phyloP scores from a whole-genome alignment of 768 basidiomycete species.

The Boletus sp. region DNA sequence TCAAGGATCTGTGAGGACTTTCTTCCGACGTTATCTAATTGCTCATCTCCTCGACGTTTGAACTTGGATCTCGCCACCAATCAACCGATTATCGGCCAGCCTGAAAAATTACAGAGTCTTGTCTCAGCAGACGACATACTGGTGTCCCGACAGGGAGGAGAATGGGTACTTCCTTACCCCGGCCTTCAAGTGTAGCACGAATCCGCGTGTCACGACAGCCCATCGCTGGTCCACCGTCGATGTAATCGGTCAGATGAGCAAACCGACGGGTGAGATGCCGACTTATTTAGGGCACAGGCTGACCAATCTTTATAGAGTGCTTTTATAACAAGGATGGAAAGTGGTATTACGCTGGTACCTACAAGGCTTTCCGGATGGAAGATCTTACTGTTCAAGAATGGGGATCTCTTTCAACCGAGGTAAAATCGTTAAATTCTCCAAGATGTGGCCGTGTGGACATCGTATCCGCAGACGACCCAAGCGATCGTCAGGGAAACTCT shows the following conservation, averaged over 20 bases:
- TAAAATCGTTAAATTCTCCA: slow-evolving; percentile 22
- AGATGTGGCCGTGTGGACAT: slow-evolving; percentile 4
- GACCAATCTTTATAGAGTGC: slow-evolving; percentile 49
- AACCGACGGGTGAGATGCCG: slow-evolving; percentile 54
- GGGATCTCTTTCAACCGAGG: slow-evolving; percentile 64
- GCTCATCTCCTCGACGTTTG: background rate
- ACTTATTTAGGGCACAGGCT: background rate
- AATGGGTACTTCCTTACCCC: slow-evolving; percentile 78
- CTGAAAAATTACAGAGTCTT: slow-evolving; percentile 67
- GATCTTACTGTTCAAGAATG: slow-evolving; percentile 69
- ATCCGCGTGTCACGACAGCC: slow-evolving; percentile 71
- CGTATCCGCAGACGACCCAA: slow-evolving; percentile 52
- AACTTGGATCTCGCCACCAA: background rate
- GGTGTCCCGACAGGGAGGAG: slow-evolving; percentile 82
- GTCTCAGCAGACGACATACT: slow-evolving; percentile 64
- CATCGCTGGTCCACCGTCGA: slow-evolving; percentile 74
- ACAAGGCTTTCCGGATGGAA: slow-evolving; percentile 63
- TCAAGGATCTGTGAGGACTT: slow-evolving; percentile 54
- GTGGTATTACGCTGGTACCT: slow-evolving; percentile 85
- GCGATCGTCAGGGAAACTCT: slow-evolving; percentile 72
- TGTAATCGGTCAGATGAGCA: slow-evolving; percentile 54
- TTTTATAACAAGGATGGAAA: slow-evolving; percentile 79
- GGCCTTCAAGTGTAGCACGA: slow-evolving; percentile 74
- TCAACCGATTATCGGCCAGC: slow-evolving; percentile 34
- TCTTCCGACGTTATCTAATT: background rate